These are phyloP conservation scores for Ascosphaera aggregata DNA, from an alignment of 2,329 filamentous ascomycete genomes.

Conservation along the genomic window DNA sequence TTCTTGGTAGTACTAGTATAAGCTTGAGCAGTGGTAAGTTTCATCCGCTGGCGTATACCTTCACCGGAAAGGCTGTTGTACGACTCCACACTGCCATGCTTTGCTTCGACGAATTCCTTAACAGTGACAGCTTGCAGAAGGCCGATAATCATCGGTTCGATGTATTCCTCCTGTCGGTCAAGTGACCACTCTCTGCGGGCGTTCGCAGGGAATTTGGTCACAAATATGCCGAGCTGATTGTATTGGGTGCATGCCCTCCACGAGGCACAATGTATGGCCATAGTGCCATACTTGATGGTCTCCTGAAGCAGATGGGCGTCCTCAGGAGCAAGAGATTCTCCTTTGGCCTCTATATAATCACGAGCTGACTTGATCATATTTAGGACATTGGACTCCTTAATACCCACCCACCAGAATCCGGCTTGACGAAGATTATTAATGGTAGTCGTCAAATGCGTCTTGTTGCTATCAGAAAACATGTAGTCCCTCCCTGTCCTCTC, in stretches of 20 bases:
- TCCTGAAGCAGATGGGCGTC: slow-evolving; percentile 38
- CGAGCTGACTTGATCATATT: slow-evolving; percentile 42
- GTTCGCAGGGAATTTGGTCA: slow-evolving; percentile 41
- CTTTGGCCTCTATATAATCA: slow-evolving; percentile 40
- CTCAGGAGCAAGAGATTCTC: slow-evolving; percentile 31
- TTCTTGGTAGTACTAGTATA: too few species aligned
- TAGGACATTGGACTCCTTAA: slow-evolving; percentile 34
- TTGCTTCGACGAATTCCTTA: slow-evolving; percentile 27
- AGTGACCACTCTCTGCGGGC: slow-evolving; percentile 35
- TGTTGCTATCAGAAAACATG: slow-evolving; percentile 59
- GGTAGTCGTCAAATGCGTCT: slow-evolving; percentile 40
- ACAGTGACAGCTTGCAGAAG: slow-evolving; percentile 31
- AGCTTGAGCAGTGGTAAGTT: too few species aligned
- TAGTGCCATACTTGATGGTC: slow-evolving; percentile 41
- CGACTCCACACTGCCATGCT: slow-evolving; percentile 14
- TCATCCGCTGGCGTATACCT: neutral
- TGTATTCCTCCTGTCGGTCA: slow-evolving; percentile 18
- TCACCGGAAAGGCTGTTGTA: slow-evolving; percentile 17
- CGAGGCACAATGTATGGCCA: slow-evolving; percentile 33
- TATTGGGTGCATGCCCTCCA: slow-evolving; percentile 44
- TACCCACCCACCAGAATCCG: slow-evolving; percentile 71
- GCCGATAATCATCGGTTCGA: slow-evolving; percentile 30
- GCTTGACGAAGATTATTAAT: slow-evolving; percentile 62
- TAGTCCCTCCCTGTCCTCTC: slow-evolving; percentile 68
- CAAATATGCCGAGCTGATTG: slow-evolving; percentile 56